Base-by-base conservation (phyloP, 331 rosid species). In the Malus hybrid region DNA sequence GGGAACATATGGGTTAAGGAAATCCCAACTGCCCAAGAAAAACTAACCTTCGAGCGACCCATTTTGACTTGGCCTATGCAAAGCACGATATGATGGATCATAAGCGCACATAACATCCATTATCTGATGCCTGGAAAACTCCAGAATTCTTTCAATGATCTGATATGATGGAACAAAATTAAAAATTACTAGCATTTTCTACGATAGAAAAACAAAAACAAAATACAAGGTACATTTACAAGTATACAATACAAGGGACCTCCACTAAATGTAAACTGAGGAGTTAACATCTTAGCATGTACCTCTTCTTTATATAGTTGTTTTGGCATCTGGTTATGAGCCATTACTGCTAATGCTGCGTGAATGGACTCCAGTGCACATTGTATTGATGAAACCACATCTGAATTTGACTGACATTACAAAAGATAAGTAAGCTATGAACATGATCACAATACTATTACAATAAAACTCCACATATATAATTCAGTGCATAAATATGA, bases 251-350 rank as follows among this genome's bases (percentile, higher is more conserved):
- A 22, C 14, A 44, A 10, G 11, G 57, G 53, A 72, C 70, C 71
- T 63, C 42, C 22, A 78, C 68, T 4, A 9, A 22, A 66, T 57
- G 53, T 10, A 15, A 42, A 28, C 26, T 70, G 24, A 55, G 63
- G 69, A 75, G 67, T 63, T 19, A 75, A 65, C 33, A 69, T 36
- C 82, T 50, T 33, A 70, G 44, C 57, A 72, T 56, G 4, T 39
- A 90, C 99, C 98, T 95, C 98, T 90, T 95, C 99, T 70, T 95
- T 95, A 83, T 92, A 92, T 57, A 95, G 87, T 76, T 90, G 95
- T 83, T 90, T 95, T 76, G 97, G 99, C 99, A 95, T 95, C 82
- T 88, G 90, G 67, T 80, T 73, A 70, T 90, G 82, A 63, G 97
- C 87, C 98, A 95, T 95, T 83, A 95, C 88, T 22, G 91, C 87